Conservation (phyloP, 139 green algal species). For the Asterochloris sp. region DNA sequence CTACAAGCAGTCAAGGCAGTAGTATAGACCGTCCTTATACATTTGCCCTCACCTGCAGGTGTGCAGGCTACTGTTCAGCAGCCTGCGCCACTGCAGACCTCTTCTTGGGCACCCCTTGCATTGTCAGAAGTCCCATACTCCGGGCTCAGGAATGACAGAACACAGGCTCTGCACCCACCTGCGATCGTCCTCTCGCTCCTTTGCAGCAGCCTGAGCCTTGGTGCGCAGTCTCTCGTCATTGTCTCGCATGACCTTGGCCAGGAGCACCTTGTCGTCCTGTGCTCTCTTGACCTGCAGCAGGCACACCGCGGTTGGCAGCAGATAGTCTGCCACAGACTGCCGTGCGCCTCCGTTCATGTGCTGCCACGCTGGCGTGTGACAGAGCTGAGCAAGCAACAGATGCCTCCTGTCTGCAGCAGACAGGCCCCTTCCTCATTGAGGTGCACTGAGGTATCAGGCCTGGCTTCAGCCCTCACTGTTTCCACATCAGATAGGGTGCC, state of each 20-base stretch:
- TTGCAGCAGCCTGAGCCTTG: constrained; percentile 1
- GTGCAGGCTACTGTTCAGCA: background rate
- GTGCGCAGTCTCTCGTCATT: constrained; percentile 7
- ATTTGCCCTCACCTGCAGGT: background rate
- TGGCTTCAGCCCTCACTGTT: no score
- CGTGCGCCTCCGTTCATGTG: background rate
- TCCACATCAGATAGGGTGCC: no score
- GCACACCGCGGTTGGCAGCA: background rate
- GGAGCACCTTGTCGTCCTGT: constrained; percentile 8
- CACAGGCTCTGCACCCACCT: background rate
- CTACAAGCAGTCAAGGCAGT: no score
- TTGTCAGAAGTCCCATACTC: background rate
- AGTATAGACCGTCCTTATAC: no score
- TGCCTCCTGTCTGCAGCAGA: no score
- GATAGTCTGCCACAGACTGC: background rate
- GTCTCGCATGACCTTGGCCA: constrained; percentile 6
- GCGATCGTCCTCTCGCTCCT: constrained; percentile 1
- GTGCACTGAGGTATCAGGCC: no score
- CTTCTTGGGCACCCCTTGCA: background rate
- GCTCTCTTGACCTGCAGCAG: background rate
- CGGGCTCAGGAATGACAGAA: background rate
- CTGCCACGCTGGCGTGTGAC: no score
- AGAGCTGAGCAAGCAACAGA: no score
- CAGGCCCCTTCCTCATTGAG: no score
- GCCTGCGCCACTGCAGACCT: background rate